Evolutionary conservation across 345 rosid genomes (phyloP).

Genomic region (Salix dunnii): DNA sequence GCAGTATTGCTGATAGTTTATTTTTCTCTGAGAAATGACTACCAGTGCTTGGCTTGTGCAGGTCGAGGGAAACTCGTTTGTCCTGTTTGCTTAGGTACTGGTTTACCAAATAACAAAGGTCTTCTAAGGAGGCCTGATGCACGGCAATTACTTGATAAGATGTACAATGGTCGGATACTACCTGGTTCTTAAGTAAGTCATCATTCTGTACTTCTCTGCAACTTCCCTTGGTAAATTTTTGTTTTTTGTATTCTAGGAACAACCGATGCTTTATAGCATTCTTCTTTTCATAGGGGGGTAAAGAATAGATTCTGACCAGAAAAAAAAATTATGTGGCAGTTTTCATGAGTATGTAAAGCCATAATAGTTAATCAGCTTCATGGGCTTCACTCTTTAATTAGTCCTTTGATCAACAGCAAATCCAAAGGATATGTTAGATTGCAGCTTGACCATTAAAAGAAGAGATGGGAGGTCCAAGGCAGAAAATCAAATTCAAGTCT

Average conservation of each 20-base stretch:
- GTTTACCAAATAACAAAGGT: conserved; percentile 89
- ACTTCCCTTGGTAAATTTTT: too few relatives aligned
- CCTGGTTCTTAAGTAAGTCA: conserved; percentile 59
- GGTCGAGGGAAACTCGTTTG: conserved; percentile 96
- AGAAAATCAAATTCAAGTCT: too few relatives aligned
- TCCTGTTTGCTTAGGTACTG: conserved; percentile 89
- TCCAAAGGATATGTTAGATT: too few relatives aligned
- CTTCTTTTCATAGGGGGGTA: too few relatives aligned
- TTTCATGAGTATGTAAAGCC: conserved; percentile 75
- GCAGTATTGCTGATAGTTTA: too few relatives aligned
- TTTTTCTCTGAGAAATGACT: not conserved
- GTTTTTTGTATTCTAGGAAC: too few relatives aligned
- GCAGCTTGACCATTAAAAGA: conserved; percentile 36
- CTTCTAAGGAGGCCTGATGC: conserved; percentile 92
- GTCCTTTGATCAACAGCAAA: conserved; percentile 29
- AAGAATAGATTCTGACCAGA: too few relatives aligned
- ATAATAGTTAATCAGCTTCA: conserved; percentile 38
- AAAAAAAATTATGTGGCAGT: conserved; percentile 29
- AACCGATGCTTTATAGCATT: too few relatives aligned
- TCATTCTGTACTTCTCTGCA: too few relatives aligned
- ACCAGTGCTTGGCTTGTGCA: conserved; percentile 26
- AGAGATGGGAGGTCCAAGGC: too few relatives aligned
- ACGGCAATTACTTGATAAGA: conserved; percentile 73
- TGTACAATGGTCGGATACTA: conserved; percentile 83
- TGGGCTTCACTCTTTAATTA: conserved; percentile 44